These are phyloP conservation scores for Circinella minor DNA, from an alignment of 371 early-diverging fungal genomes.

Conservation along the genomic window DNA sequence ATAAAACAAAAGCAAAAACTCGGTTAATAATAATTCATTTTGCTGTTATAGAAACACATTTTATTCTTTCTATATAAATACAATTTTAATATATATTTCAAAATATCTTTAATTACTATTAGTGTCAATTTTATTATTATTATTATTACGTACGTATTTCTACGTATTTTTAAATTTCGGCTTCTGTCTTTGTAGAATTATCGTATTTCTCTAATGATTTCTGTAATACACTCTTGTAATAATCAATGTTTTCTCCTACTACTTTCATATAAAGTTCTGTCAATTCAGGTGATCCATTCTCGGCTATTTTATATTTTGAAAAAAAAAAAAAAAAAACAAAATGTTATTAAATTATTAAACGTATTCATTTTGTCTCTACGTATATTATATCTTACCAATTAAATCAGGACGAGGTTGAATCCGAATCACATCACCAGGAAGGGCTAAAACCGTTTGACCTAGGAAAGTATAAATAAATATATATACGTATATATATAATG, in stretches of 20 bases:
- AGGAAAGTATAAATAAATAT: background rate
- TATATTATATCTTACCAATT: slow-evolving; percentile 9
- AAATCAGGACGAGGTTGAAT: slow-evolving; percentile 7
- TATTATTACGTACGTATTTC: too few relatives aligned
- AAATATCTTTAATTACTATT: too few relatives aligned
- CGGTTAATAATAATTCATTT: too few relatives aligned
- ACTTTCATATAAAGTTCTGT: background rate
- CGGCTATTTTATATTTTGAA: background rate
- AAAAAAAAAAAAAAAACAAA: background rate
- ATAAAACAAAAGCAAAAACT: too few relatives aligned
- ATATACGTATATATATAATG: background rate
- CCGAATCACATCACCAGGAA: slow-evolving; percentile 22
- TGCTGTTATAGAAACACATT: too few relatives aligned
- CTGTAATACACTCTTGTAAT: background rate
- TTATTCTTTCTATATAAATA: too few relatives aligned
- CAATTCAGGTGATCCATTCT: background rate
- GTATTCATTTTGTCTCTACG: too few relatives aligned
- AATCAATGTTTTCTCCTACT: background rate
- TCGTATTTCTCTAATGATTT: background rate
- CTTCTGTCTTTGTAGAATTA: background rate
- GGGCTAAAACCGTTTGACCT: slow-evolving; percentile 26
- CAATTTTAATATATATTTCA: too few relatives aligned
- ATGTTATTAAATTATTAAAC: too few relatives aligned
- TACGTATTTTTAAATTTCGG: too few relatives aligned
- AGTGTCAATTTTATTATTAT: too few relatives aligned